Evolutionary conservation across 768 basidiomycete genomes (phyloP).

Genomic region (Ramaria rubella): DNA sequence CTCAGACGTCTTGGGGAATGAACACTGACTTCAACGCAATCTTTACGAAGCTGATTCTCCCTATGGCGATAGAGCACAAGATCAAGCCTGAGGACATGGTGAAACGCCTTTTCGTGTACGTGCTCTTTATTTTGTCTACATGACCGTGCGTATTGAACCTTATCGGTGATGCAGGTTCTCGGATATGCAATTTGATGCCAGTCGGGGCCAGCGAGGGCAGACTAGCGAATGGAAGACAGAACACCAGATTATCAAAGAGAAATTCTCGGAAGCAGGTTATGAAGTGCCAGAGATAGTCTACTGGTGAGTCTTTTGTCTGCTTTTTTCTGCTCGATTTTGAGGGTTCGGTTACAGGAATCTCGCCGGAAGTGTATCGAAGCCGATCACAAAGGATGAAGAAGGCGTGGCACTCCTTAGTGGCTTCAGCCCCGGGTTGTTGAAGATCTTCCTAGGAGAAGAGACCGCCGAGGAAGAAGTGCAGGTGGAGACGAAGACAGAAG

Average conservation of each 20-base stretch:
- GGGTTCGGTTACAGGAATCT: constrained; percentile 2
- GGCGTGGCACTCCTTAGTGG: constrained; percentile 69
- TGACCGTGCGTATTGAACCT: neutral
- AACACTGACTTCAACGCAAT: constrained; percentile 60
- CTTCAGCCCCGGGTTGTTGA: constrained; percentile 62
- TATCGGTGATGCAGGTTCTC: constrained; percentile 45
- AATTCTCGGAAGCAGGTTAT: constrained; percentile 57
- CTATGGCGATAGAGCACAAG: constrained; percentile 48
- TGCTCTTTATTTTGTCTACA: neutral
- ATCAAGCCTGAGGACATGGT: constrained; percentile 67
- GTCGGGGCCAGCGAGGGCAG: constrained; percentile 8
- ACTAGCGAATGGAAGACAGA: constrained; percentile 57
- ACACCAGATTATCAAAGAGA: constrained; percentile 47
- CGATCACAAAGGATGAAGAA: constrained; percentile 44
- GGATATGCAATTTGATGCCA: constrained; percentile 72
- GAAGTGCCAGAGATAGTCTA: constrained; percentile 65
- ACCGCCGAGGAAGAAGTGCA: constrained; percentile 28
- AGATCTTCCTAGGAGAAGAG: constrained; percentile 59
- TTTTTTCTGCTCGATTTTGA: constrained; percentile 29
- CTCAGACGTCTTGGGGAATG: constrained; percentile 36
- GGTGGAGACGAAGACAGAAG: constrained; percentile 17
- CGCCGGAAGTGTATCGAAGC: constrained; percentile 27
- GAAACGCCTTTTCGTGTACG: constrained; percentile 64
- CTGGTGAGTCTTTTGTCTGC: too few relatives aligned
- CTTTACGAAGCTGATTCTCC: constrained; percentile 56